Conservation (phyloP, 1,284 basidiomycete genomes). For the Grifola frondosa region DNA sequence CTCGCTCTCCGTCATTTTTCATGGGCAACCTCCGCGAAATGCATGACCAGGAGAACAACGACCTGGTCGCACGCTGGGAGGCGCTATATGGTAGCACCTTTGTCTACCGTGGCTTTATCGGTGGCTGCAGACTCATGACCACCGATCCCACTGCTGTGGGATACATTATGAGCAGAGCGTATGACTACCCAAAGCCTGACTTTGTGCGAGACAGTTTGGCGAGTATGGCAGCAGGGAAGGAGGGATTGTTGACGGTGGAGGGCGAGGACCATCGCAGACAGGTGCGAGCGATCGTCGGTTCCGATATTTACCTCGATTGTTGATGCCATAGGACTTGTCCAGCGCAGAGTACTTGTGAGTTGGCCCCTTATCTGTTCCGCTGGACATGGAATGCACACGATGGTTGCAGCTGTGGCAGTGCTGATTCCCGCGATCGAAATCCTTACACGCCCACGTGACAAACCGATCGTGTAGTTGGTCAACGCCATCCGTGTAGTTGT, state of each 20-base stretch:
- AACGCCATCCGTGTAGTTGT: too few relatives aligned
- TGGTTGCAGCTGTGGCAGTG: too few relatives aligned
- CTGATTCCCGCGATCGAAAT: too few relatives aligned
- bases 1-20: constrained; percentile 44
- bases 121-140: constrained; percentile 54
- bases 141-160: constrained; percentile 60
- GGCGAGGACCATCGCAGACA: constrained; percentile 52
- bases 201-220: constrained; percentile 58
- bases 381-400: too few relatives aligned
- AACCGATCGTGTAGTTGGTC: too few relatives aligned
- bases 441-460: too few relatives aligned
- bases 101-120: constrained; percentile 56
- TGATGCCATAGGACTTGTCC: too few relatives aligned
- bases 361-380: too few relatives aligned
- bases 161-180: constrained; percentile 58
- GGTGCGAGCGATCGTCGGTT: too few relatives aligned
- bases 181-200: constrained; percentile 67
- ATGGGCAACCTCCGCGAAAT: constrained; percentile 56
- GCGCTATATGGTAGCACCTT: constrained; percentile 49
- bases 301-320: too few relatives aligned
- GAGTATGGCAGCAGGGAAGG: constrained; percentile 48
- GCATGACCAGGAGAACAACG: constrained; percentile 57
- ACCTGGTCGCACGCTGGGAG: constrained; percentile 50
- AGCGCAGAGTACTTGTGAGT: too few relatives aligned
- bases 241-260: constrained; percentile 51